phyloP scores from a whole-genome alignment of 75 land plant species.

The Pinus albicaulis region DNA sequence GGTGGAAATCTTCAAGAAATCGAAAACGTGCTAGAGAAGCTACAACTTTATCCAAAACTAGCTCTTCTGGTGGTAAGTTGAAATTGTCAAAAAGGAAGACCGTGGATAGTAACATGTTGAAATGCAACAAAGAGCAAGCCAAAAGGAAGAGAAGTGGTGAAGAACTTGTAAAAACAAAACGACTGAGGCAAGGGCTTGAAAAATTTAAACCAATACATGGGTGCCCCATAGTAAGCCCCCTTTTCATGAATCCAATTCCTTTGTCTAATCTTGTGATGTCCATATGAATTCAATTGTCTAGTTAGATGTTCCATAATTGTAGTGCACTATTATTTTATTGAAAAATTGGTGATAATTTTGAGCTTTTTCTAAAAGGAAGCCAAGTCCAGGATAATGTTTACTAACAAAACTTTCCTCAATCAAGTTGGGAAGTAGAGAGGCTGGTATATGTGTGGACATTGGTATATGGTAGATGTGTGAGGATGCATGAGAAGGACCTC shows the following conservation, averaged over 20 bases:
- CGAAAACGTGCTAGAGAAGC: slow-evolving; percentile 20
- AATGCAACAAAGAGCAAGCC: background rate
- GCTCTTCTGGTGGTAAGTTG: background rate
- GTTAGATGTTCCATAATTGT: background rate
- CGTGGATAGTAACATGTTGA: background rate
- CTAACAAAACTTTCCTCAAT: background rate
- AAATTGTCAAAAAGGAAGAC: background rate
- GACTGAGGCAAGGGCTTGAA: slow-evolving; percentile 7
- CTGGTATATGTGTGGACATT: background rate
- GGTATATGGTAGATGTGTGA: background rate
- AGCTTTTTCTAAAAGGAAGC: background rate
- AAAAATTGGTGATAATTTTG: background rate
- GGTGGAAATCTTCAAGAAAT: slow-evolving; percentile 51
- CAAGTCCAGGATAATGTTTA: background rate
- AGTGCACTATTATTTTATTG: background rate
- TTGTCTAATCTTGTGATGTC: slow-evolving; percentile 10
- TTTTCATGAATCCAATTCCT: background rate
- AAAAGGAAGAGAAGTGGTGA: background rate
- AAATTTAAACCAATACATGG: background rate
- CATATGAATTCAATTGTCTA: background rate
- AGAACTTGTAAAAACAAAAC: background rate
- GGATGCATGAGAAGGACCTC: background rate
- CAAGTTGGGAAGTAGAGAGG: background rate
- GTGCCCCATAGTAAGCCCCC: background rate
- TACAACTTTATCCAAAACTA: slow-evolving; percentile 2